A percentile compares a stretch with the other conserved stretches of the same genome.
These are phyloP conservation scores for Aureobasidium pullulans DNA, from an alignment of 2,329 filamentous ascomycete species.

Conservation along the genomic window DNA sequence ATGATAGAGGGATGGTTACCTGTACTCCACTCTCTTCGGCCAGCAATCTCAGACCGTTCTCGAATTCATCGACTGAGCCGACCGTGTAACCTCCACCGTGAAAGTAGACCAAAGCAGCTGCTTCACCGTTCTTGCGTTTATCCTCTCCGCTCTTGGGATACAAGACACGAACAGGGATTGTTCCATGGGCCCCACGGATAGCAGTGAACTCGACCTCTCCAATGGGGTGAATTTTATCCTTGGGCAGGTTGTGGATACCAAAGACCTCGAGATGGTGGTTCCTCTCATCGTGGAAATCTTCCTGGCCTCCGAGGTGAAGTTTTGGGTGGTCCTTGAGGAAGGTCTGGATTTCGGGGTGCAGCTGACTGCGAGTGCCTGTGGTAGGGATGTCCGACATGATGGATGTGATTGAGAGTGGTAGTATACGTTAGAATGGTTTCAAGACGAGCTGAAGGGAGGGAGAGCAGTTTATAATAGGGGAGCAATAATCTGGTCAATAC, in stretches of 20 bases:
- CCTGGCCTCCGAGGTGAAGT: slow-evolving; percentile 23
- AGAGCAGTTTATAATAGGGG: neutral
- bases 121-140: slow-evolving; percentile 3
- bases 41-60: slow-evolving; percentile 29
- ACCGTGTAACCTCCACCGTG: slow-evolving; percentile 34
- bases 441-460: neutral
- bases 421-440: neutral
- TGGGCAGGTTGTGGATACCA: slow-evolving; percentile 24
- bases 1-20: neutral
- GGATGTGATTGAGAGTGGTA: neutral
- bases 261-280: slow-evolving; percentile 25
- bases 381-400: slow-evolving; percentile 4
- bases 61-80: slow-evolving; percentile 33
- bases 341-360: slow-evolving; percentile 14
- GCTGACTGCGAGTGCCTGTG: slow-evolving; percentile 13
- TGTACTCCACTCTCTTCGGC: slow-evolving; percentile 23
- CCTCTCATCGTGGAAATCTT: slow-evolving; percentile 22
- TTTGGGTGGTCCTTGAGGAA: slow-evolving; percentile 20
- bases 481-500: neutral
- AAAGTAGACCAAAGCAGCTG: slow-evolving; percentile 30
- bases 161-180: slow-evolving; percentile 29
- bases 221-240: slow-evolving; percentile 23
- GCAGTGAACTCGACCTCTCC: slow-evolving; percentile 27
- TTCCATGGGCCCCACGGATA: slow-evolving; percentile 28
- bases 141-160: slow-evolving; percentile 21